Base-by-base conservation (phyloP, 768 basidiomycete genomes). In the Auricularia sp. region DNA sequence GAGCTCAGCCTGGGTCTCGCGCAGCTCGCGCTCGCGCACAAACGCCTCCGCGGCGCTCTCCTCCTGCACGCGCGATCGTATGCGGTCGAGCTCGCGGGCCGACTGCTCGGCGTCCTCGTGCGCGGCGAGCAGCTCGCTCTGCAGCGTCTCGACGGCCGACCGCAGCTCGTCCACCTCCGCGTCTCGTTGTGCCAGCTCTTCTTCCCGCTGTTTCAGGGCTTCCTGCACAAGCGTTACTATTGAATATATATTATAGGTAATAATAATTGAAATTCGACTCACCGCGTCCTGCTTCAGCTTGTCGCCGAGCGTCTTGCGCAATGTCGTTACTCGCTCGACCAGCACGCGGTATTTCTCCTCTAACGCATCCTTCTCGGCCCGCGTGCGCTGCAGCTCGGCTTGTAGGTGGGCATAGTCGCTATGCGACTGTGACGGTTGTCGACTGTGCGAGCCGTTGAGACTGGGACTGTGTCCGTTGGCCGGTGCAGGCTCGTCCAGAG, bases 251-350 rank as follows among this genome's bases (percentile, higher is more conserved):
- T 53, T 34, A 36, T 64, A 33, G 44, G 23, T 43, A 36, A 42
- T 21, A 51, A 47, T 58, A 23, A 62, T 3, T 21, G 82, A 29
- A 29, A 29, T 29, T 29, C 29, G 29, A 29, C 87, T 69, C 78
- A 98, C 97, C 70, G 97, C 97, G 76, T 98, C 97, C 74, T 96
- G 92, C 74, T 90, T 87, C 64, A 98, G 80, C 75, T 98, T 98
- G 72, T 92, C 95, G 36, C 95, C 93, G 62, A 98, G 79, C 23
- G 91, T 90, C 43, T 87, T 91, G 29, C 95, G 84, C 95, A 99
- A 98, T 39, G 88, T 84, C 2, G 93, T 94, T 58, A 98, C 79
- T 76, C 93, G 98, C 44, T 86, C 84, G 18, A 99, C 81, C 43
- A 99, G 80, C 67, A 84, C 88, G 65, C 85, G 84, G 75, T 98